These are phyloP conservation scores for Arthrinium phaeospermum DNA, from an alignment of 2,329 filamentous ascomycete genomes.

Conservation along the genomic window DNA sequence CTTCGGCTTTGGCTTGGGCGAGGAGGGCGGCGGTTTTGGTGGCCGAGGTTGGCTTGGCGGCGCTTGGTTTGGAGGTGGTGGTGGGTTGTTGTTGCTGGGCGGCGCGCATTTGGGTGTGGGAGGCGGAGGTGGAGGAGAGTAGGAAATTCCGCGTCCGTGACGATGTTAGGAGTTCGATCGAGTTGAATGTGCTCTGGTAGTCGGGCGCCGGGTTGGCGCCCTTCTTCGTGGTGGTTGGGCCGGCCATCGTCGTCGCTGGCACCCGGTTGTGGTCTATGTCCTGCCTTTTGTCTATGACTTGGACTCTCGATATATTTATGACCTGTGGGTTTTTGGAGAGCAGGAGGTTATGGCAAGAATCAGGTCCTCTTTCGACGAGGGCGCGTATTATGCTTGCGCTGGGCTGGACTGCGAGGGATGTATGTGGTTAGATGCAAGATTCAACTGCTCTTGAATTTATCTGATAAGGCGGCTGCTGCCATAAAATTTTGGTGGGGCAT, in stretches of 20 bases:
- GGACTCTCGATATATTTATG: too few relatives aligned
- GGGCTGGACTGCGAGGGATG: background rate
- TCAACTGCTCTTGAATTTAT: background rate
- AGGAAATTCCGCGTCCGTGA: conserved; percentile 23
- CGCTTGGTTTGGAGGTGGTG: background rate
- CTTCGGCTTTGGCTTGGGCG: conserved; percentile 8
- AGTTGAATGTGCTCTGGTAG: conserved; percentile 38
- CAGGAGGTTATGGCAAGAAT: too few relatives aligned
- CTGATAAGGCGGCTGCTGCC: background rate
- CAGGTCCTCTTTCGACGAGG: background rate
- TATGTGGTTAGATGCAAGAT: background rate
- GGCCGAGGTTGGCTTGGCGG: background rate
- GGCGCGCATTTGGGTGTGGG: conserved; percentile 24
- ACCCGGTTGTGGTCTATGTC: background rate
- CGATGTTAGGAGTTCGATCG: conserved; percentile 35
- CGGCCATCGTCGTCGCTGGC: conserved; percentile 1
- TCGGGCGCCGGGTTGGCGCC: conserved; percentile 38
- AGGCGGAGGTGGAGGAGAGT: conserved; percentile 23
- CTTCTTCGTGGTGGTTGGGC: conserved; percentile 5
- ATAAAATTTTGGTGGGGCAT: conserved; percentile 6
- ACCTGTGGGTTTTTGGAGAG: too few relatives aligned
- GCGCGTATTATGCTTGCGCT: background rate
- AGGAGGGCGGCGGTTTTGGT: background rate
- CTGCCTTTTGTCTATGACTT: background rate
- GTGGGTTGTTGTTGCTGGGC: conserved; percentile 16